A percentile compares a stretch with the other conserved stretches of the same genome.
Conservation (phyloP, 2,329 filamentous ascomycete genomes). For the Fusarium aywerte region DNA sequence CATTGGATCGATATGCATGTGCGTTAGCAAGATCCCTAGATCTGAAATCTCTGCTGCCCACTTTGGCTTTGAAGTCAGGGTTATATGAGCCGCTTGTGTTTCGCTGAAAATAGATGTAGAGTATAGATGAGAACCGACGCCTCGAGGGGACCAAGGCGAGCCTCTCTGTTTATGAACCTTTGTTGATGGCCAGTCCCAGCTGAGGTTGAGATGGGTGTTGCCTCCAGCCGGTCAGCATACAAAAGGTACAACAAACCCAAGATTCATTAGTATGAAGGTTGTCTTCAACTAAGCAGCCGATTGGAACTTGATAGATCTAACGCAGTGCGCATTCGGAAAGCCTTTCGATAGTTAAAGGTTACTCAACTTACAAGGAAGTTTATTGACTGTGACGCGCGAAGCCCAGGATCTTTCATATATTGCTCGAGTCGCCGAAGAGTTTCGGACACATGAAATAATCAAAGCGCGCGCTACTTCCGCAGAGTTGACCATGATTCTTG, state of each 20-base stretch:
- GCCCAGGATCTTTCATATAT: neutral
- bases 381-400: neutral
- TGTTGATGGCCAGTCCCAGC: neutral
- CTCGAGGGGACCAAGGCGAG: neutral
- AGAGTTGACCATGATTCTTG: neutral
- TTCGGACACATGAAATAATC: neutral
- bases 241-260: neutral
- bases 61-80: neutral
- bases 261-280: neutral
- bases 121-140: neutral
- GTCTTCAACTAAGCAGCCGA: neutral
- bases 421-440: neutral
- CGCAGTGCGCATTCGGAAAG: neutral
- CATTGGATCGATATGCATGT: neutral
- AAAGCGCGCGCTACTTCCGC: slow-evolving; percentile 1
- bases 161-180: neutral
- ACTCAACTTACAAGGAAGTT: neutral
- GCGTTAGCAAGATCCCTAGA: neutral
- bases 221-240: neutral
- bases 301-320: neutral
- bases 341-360: neutral
- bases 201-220: neutral
- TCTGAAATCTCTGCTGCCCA: neutral
- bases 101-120: neutral
- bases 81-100: neutral